Base-by-base conservation (phyloP, 1,284 basidiomycete species). In the Mycena citricolor region DNA sequence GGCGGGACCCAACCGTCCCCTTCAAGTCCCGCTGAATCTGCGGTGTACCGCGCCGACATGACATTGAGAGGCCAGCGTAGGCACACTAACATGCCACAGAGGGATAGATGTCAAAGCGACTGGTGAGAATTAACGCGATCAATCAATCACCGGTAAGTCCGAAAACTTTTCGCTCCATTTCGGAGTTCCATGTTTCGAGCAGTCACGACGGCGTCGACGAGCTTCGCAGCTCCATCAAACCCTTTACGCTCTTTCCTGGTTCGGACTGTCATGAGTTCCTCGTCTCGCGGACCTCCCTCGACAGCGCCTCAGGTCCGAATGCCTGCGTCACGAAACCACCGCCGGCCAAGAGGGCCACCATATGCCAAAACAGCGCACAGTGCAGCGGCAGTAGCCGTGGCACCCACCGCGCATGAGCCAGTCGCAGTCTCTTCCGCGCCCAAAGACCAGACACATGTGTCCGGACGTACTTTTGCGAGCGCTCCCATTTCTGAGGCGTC, bases 401-500 rank as follows among this genome's bases (percentile, higher is more conserved):
- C 39, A 14, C 20, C 47, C 36, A 29, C 31, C 12, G 3, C 30
- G 12, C 22, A 36, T 8, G n/a, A 21, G 11, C 31, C 17, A 33
- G 42, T 26, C 22, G 22, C 14, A 24, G 6, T n/a, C 28, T 8
- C 20, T 7, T 20, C 37, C 14, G 19, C 25, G 4, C 8, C 11
- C 8, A 37, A 37, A 21, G 29, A 43, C 8, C 32, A 46, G 30
- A 40, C 25, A 3, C 51, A 52, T 29, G 48, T 52, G n/a, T 52
- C 51, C 4, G 30, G 24, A 2, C 16, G 34, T 33, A 37, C 52
- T 40, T 65, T 66, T 25, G 52, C 55, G 35, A 58, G 61, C 43
- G 60, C 61, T 5, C 56, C 58, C 14, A 58, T 66, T 28, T 62
- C 63, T n/a, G 35, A 34, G 5, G 57, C 45, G 11, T 67, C 67